Conservation (phyloP, 345 rosid genomes). For the Raphanus sativus region DNA sequence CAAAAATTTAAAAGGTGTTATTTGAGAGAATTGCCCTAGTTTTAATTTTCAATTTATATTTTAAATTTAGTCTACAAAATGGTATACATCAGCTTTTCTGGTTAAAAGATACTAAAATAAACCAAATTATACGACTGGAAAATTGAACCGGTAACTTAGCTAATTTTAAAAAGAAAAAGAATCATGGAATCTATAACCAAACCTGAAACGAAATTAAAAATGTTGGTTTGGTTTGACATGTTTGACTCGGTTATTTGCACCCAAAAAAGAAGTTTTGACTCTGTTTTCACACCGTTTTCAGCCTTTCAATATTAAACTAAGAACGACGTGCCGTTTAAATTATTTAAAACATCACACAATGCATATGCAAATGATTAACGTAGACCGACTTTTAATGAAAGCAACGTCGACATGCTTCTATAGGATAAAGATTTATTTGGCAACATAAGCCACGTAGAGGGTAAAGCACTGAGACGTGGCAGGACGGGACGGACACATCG, state of each 20-base stretch:
- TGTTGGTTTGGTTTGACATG: not conserved
- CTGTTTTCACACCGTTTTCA: not conserved
- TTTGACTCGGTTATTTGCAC: not conserved
- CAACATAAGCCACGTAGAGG: slow-evolving; percentile 40
- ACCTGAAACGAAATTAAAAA: not conserved
- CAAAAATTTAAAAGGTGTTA: too few species aligned
- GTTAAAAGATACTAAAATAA: not conserved
- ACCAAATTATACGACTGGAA: not conserved
- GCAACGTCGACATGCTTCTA: slow-evolving; percentile 10
- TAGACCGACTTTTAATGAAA: slow-evolving; percentile 17
- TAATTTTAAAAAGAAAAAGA: not conserved
- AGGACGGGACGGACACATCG: not conserved
- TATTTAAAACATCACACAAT: slow-evolving; percentile 15
- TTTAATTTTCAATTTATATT: too few species aligned
- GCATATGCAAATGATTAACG: slow-evolving; percentile 1
- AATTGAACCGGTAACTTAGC: not conserved
- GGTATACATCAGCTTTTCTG: not conserved
- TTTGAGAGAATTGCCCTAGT: too few species aligned
- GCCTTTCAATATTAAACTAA: not conserved
- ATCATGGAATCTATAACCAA: not conserved
- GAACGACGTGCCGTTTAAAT: slow-evolving; percentile 3
- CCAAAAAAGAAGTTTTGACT: not conserved
- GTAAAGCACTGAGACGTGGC: slow-evolving; percentile 41
- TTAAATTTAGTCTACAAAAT: not conserved
- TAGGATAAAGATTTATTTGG: slow-evolving; percentile 19